Evolutionary conservation across 2,329 filamentous ascomycete species (phyloP).

Genomic region (Paecilomyces formosus): DNA sequence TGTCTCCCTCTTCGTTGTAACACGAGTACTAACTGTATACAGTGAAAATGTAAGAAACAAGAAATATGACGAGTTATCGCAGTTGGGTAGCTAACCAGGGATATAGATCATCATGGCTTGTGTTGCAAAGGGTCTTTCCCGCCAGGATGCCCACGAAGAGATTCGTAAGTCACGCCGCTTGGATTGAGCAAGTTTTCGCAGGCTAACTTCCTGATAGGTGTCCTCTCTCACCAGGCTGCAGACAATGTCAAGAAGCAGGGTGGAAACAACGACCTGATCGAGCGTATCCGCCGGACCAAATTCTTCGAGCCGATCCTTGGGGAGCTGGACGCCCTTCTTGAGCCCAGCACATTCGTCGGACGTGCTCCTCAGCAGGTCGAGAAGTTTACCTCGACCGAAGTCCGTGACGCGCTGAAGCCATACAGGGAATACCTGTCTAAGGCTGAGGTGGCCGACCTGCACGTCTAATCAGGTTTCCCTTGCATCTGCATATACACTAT

Average conservation of each 20-base stretch:
- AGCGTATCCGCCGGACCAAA: slow-evolving; percentile 61
- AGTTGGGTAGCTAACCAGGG: slow-evolving; percentile 22
- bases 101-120: slow-evolving; percentile 69
- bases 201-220: slow-evolving; percentile 18
- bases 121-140: slow-evolving; percentile 59
- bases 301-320: slow-evolving; percentile 68
- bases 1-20: background rate
- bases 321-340: slow-evolving; percentile 61
- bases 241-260: slow-evolving; percentile 65
- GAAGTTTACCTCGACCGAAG: slow-evolving; percentile 45
- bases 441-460: slow-evolving; percentile 31
- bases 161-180: slow-evolving; percentile 45
- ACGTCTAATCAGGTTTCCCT: slow-evolving; percentile 22
- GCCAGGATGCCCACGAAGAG: slow-evolving; percentile 81
- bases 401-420: slow-evolving; percentile 40
- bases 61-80: slow-evolving; percentile 2
- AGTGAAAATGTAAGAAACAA: background rate
- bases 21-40: background rate
- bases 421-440: slow-evolving; percentile 35
- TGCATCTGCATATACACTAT: background rate
- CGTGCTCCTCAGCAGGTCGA: slow-evolving; percentile 47
- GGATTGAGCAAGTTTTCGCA: background rate
- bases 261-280: slow-evolving; percentile 71
- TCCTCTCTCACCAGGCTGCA: slow-evolving; percentile 70
- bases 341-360: slow-evolving; percentile 55